These are phyloP conservation scores for Lepiota brunneoincarnata DNA, from an alignment of 768 basidiomycete genomes.

Conservation along the genomic window DNA sequence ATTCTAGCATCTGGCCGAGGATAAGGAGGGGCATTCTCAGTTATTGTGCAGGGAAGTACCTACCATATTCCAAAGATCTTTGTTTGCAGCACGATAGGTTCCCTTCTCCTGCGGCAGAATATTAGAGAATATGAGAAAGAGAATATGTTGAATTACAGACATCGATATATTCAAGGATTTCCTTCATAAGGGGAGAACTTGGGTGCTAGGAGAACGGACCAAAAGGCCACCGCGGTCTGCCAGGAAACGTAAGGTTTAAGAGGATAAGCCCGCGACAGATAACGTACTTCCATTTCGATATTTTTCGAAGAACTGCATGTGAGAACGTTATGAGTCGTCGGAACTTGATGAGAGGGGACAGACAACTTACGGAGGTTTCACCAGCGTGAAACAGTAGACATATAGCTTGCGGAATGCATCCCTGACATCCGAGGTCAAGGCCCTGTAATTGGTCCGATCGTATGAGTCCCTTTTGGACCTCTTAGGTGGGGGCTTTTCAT, in stretches of 20 bases:
- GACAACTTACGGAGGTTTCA: constrained; percentile 65
- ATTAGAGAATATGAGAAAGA: neutral
- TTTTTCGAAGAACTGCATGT: constrained; percentile 60
- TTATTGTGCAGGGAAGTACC: constrained; percentile 12
- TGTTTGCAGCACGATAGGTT: constrained; percentile 75
- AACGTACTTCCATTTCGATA: constrained; percentile 75
- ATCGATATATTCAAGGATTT: constrained; percentile 63
- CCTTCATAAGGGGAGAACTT: constrained; percentile 64
- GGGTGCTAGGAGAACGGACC: constrained; percentile 71
- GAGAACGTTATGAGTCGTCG: neutral
- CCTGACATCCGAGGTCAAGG: constrained; percentile 46
- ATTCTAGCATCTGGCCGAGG: constrained; percentile 64
- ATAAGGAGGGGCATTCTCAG: constrained; percentile 6
- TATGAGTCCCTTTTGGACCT: constrained; percentile 48
- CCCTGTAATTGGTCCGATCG: constrained; percentile 47
- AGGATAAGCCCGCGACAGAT: neutral
- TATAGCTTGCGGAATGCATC: constrained; percentile 66
- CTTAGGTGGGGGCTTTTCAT: constrained; percentile 40
- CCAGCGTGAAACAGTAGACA: constrained; percentile 64
- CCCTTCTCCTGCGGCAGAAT: constrained; percentile 41
- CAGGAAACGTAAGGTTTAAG: neutral
- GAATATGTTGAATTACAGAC: constrained; percentile 34
- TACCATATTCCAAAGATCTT: constrained; percentile 87
- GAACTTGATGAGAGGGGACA: neutral
- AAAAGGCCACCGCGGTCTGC: constrained; percentile 70